These are phyloP conservation scores for Niveomyces coronatus DNA, from an alignment of 2,329 filamentous ascomycete species.

Conservation along the genomic window DNA sequence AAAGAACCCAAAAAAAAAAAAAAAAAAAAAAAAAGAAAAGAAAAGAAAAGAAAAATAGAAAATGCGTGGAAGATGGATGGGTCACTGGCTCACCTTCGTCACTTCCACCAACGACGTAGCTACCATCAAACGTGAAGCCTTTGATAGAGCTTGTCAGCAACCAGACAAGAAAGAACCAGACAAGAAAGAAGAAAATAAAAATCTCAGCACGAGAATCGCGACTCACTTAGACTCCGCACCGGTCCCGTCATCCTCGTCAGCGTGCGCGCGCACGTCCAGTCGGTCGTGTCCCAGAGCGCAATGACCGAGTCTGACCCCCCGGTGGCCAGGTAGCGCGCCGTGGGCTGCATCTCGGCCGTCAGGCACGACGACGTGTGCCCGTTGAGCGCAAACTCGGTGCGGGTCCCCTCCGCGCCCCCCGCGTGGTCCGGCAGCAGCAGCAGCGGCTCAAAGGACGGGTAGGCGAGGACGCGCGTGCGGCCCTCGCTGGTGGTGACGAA, in stretches of 20 bases:
- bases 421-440: constrained; percentile 36
- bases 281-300: constrained; percentile 65
- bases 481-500: constrained; percentile 64
- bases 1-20: too few relatives aligned
- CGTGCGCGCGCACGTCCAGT: constrained; percentile 67
- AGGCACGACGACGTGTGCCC: constrained; percentile 67
- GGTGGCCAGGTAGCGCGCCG: constrained; percentile 60
- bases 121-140: constrained; percentile 72
- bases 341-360: constrained; percentile 58
- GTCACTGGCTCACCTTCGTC: constrained; percentile 48
- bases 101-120: constrained; percentile 62
- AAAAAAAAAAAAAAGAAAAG: too few relatives aligned
- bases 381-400: constrained; percentile 49
- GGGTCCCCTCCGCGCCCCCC: not conserved
- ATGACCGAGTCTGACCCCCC: constrained; percentile 69
- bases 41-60: constrained; percentile 2
- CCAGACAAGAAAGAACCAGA: not conserved
- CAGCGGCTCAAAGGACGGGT: constrained; percentile 50
- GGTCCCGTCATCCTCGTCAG: constrained; percentile 59
- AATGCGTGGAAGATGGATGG: not conserved
- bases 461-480: constrained; percentile 58
- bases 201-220: too few relatives aligned
- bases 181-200: not conserved
- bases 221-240: constrained; percentile 56
- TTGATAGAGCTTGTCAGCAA: too few relatives aligned